phyloP scores from a whole-genome alignment of 768 basidiomycete genomes.

The Cystoderma amianthinum region DNA sequence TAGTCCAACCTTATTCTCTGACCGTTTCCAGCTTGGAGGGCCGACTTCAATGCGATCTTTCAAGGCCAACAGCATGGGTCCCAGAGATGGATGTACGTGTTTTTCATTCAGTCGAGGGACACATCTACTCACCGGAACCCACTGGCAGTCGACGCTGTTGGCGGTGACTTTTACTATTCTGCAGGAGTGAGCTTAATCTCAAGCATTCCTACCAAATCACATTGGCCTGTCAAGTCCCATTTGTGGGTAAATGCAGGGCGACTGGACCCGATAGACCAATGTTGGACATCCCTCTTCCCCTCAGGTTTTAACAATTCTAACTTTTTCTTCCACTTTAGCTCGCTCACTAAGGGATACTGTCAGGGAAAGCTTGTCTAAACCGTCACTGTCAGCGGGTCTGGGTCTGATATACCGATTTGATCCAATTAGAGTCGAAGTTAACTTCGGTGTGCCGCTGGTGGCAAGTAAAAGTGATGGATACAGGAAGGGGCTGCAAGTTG shows the following conservation, averaged over 20 bases:
- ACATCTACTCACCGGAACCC: background rate
- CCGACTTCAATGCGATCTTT: constrained; percentile 82
- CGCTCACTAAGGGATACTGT: constrained; percentile 32
- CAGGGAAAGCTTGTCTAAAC: constrained; percentile 32
- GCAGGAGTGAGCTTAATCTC: constrained; percentile 71
- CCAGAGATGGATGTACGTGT: constrained; percentile 60
- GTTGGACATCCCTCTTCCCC: constrained; percentile 39
- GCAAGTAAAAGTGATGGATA: constrained; percentile 59
- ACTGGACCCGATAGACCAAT: constrained; percentile 50
- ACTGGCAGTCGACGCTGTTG: constrained; percentile 67
- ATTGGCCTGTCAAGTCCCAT: constrained; percentile 87
- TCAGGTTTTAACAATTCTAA: background rate
- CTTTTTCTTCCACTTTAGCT: constrained; percentile 14
- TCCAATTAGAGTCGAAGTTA: constrained; percentile 80
- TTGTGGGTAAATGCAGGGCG: constrained; percentile 78
- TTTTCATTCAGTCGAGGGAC: background rate
- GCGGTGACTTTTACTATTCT: constrained; percentile 80
- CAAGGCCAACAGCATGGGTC: constrained; percentile 69
- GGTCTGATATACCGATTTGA: constrained; percentile 83
- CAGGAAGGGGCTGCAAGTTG: constrained; percentile 71
- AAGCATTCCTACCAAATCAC: constrained; percentile 58
- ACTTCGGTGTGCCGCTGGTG: constrained; percentile 79
- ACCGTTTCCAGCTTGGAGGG: constrained; percentile 91
- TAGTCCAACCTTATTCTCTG: constrained; percentile 55
- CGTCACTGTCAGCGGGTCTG: constrained; percentile 75